These are phyloP conservation scores for Ogataea methanolica DNA, from an alignment of 805 yeast genomes.

Conservation along the genomic window DNA sequence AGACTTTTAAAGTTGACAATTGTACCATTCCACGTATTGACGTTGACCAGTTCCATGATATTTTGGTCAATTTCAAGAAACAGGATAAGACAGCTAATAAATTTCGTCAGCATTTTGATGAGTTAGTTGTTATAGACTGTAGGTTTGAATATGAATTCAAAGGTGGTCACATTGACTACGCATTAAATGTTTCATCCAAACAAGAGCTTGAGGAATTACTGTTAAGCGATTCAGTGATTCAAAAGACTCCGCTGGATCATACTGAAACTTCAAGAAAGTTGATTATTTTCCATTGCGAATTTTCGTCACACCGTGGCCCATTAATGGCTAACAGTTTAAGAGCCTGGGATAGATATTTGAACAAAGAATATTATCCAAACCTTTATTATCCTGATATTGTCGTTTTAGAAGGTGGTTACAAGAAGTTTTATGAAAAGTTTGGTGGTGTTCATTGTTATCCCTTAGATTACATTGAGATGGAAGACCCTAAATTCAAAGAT, in stretches of 20 bases:
- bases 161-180: constrained; percentile 89
- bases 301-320: constrained; percentile 92
- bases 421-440: constrained; percentile 60
- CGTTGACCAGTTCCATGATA: constrained; percentile 50
- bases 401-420: constrained; percentile 89
- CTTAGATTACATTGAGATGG: constrained; percentile 82
- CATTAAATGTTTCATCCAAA: constrained; percentile 71
- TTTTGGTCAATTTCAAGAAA: constrained; percentile 40
- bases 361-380: constrained; percentile 72
- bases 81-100: constrained; percentile 30
- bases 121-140: constrained; percentile 70
- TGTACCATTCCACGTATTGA: constrained; percentile 71
- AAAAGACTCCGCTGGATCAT: constrained; percentile 20
- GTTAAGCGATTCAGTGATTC: constrained; percentile 23
- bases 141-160: constrained; percentile 87
- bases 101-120: constrained; percentile 39
- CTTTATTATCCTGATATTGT: constrained; percentile 85
- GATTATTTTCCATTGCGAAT: constrained; percentile 90
- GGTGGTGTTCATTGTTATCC: constrained; percentile 59
- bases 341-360: constrained; percentile 71
- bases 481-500: constrained; percentile 49
- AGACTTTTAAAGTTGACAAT: constrained; percentile 40
- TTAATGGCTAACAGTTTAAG: constrained; percentile 83
- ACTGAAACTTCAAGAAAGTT: constrained; percentile 35
- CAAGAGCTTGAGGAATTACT: constrained; percentile 61